phyloP scores from a whole-genome alignment of 148 eudicot species.

The Spergularia marina region DNA sequence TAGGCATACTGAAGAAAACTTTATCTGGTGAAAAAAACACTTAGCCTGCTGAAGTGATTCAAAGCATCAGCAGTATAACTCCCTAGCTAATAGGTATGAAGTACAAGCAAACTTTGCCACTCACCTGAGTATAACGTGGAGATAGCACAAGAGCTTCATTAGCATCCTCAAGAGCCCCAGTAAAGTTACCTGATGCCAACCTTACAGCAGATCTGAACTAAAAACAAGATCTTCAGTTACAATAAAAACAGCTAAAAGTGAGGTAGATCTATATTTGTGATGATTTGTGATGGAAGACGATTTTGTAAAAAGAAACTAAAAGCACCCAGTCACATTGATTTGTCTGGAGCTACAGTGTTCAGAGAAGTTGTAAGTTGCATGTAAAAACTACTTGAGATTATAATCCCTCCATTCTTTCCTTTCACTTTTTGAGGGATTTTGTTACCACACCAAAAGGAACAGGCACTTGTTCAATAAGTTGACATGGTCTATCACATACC shows the following conservation, averaged over 20 bases:
- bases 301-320: neutral
- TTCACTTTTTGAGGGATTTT: neutral
- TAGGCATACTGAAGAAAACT: neutral
- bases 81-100: neutral
- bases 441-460: neutral
- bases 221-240: constrained; percentile 21
- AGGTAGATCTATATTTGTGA: neutral
- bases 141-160: constrained; percentile 51
- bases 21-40: neutral
- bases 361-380: neutral
- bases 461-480: neutral
- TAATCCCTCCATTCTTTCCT: neutral
- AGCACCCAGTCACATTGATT: neutral
- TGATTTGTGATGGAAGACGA: neutral
- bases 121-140: constrained; percentile 64
- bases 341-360: neutral
- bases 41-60: neutral
- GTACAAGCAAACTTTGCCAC: constrained; percentile 15
- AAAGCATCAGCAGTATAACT: neutral
- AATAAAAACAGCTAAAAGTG: neutral
- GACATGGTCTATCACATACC: constrained; percentile 44
- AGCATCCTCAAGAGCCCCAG: constrained; percentile 80
- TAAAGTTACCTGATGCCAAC: constrained; percentile 49
- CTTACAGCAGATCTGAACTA: constrained; percentile 55
- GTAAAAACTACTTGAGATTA: neutral